Base-by-base conservation (phyloP, 2,329 filamentous ascomycete genomes). In the Verticillium albo-atrum region DNA sequence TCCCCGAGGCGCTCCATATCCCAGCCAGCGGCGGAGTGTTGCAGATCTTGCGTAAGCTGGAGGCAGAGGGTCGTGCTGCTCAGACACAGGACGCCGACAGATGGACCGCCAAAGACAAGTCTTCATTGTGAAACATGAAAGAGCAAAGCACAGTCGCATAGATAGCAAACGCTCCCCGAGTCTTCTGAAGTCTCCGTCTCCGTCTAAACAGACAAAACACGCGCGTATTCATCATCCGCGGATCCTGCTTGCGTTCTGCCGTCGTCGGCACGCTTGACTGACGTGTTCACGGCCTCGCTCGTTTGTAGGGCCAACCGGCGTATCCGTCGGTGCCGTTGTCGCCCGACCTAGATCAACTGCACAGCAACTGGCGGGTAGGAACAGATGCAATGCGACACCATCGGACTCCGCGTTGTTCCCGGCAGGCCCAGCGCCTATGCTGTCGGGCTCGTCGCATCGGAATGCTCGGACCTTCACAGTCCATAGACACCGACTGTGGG, bases 11-110 rank as follows among this genome's bases (percentile, higher is more conserved):
- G 67, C 77, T 98, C 64, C 90, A 93, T 73, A 70, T 81, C 12
- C 88, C 93, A 9, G 95, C 95, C 0, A 86, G 90, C 63, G 81
- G 82, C 47, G 92, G 93, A 1, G 79, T 97, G 6, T 62, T 88
- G 62, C 90, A 94, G 76, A 89, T 98, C 58, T 73, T 99, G 64
- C 75, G 80, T 60, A 98, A 98, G 79, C 76, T 99, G 65, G 77
- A 86, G 71, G 77, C 74, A 14, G 95, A 98, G 67, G 90, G 88
- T 2, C 89, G 81, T 68, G 89, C 89, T 4, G 65, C 70, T 17
- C 69, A 72, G 59, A 65, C 70, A 25, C 66, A 70, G 26, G 70
- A 71, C 7, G 74, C 71, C 10, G 73, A 75, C 35, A 70, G 64
- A 55, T 84, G 81, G 81, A 74, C 71, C 56, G 66, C 80, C 25